Evolutionary conservation across 768 basidiomycete genomes (phyloP), one percentile per base, ranked within the genome.

Genomic region (Chiua virens): DNA sequence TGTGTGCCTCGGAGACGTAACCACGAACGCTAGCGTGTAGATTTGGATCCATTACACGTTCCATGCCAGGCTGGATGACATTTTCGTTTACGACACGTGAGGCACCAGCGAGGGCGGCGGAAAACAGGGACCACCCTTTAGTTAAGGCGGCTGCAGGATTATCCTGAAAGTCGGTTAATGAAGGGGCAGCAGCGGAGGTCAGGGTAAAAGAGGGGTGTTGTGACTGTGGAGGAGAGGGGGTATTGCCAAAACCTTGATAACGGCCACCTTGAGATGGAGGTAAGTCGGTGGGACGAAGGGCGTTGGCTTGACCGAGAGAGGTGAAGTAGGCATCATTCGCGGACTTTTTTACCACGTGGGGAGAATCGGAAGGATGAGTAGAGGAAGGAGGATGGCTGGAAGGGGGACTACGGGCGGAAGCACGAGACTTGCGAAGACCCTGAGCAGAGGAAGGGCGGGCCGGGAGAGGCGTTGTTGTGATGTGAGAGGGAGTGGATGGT

Each of bases 61-160:
- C 87, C 66, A 95, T 73, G 20, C 89, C 87, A 7, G 96, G 96
- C 67, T 97, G 92, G 52, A 98, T 87, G 39, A 98, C 88, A 58
- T 82, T 87, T 65, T 93, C 89, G 57, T 82, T 80, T 43, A 98
- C 89, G 17, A 72, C 87, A 60, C 82, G 82, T 6, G 85, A 80
- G 18, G 94, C 94, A 45, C 86, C 89, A 1, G 72, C 80, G 14
- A 98, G 86, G 30, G 85, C 93, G 1, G 89, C 80, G 25, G 92
- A 88, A 64, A 99, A 87, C n/a, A 98, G 71, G 22, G 92, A 92
- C 97, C 97, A 98, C 40, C 95, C 93, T 73, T 98, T 98, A 61
- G 82, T 82, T 14, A 98, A 70, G 0, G 96, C 95, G 9, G 81
- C 84, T 34, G 87, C 69, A 0, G 96, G 96, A 63, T 92, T 92